These are phyloP conservation scores for Phytophthora citrophthora DNA, from an alignment of 352 stramenopile genomes.

Conservation along the genomic window DNA sequence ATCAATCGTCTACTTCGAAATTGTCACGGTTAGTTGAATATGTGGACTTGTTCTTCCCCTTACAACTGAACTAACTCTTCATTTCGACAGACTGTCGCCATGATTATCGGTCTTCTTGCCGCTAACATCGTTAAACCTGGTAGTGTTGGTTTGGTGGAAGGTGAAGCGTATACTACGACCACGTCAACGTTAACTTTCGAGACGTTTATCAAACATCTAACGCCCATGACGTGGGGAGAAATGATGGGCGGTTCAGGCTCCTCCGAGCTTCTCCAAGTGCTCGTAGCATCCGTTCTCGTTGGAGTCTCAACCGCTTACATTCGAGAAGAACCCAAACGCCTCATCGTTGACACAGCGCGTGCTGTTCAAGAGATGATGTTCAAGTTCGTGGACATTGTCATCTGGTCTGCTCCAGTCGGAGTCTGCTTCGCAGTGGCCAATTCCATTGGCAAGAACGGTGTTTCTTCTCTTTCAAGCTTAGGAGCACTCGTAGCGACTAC, in stretches of 20 bases:
- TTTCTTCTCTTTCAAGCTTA: slow-evolving; percentile 36
- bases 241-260: slow-evolving; percentile 56
- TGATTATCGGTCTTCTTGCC: slow-evolving; percentile 46
- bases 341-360: slow-evolving; percentile 35
- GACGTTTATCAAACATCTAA: slow-evolving; percentile 52
- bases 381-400: slow-evolving; percentile 58
- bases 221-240: slow-evolving; percentile 59
- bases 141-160: slow-evolving; percentile 29
- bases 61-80: no score
- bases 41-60: no score
- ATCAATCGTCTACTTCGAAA: slow-evolving; percentile 64
- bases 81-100: slow-evolving; percentile 29
- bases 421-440: slow-evolving; percentile 54
- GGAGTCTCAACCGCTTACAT: slow-evolving; percentile 39
- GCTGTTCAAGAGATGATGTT: slow-evolving; percentile 60
- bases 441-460: slow-evolving; percentile 44
- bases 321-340: slow-evolving; percentile 30
- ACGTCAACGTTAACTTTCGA: slow-evolving; percentile 42
- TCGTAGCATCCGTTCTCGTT: slow-evolving; percentile 44
- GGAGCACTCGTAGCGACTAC: slow-evolving; percentile 37
- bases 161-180: slow-evolving; percentile 29
- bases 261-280: slow-evolving; percentile 52
- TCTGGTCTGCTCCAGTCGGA: slow-evolving; percentile 49
- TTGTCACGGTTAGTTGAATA: slow-evolving; percentile 28
- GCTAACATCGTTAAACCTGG: slow-evolving; percentile 58